Base-by-base conservation (phyloP, 2,329 filamentous ascomycete species). In the Hypoxylon sp. region DNA sequence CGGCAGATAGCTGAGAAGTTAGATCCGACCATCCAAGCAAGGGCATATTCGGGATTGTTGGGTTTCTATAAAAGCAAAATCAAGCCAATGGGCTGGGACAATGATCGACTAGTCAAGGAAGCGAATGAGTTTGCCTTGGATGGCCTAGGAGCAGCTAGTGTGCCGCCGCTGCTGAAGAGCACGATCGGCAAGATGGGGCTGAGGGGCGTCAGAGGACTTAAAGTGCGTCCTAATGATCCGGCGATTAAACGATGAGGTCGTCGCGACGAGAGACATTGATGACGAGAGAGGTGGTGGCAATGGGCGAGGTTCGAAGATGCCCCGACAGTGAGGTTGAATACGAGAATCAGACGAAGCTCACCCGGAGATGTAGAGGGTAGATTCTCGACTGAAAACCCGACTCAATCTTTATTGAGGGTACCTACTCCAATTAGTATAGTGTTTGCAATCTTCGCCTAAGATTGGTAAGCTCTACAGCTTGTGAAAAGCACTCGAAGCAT, bases 151-250 rank as follows among this genome's bases (percentile, higher is more conserved):
- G 76, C 80, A 1, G 75, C 81, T 0, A 82, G 83, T 57, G 78
- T 81, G 1, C 86, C 86, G 0, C 46, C 75, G 0, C 75, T 89
- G 1, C 75, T 78, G 64, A 84, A 83, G 74, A 79, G 73, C 38
- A 82, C 79, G 0, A 80, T 86, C 4, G 77, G 80, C 7, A 88
- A 88, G 80, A 88, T 88, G 86, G 85, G 85, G 0, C 72, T 89
- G 49, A 82, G 81, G 64, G 85, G 84, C 7, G 80, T 82, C 1
- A 78, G 73, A 33, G 86, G 86, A 0, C 72, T 88, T 11, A 78
- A 78, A 3, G 73, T 83, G 14, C 78, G 83, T 9, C 79, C 83
- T 0, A 80, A 83, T 26, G 30, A 8, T 4, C 46, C 52, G 32
- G 58, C 49, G 46, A 38, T 46, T 30, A 46, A 22, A 26, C 51